These are phyloP conservation scores for Citrullus mucosospermus DNA, from an alignment of 306 rosid species.

Conservation along the genomic window DNA sequence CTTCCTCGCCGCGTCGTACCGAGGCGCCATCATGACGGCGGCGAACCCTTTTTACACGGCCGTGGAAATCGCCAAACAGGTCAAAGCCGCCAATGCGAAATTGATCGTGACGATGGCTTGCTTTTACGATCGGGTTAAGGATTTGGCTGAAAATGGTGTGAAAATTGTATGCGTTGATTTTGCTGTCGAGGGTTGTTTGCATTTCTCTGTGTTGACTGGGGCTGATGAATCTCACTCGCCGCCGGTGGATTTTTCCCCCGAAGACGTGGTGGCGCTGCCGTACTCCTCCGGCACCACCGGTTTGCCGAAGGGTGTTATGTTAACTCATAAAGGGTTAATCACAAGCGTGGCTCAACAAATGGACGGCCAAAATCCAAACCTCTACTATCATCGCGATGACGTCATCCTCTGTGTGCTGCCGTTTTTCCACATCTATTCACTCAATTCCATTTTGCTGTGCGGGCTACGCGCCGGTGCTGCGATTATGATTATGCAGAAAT, in stretches of 20 bases:
- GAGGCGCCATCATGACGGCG: conserved; percentile 46
- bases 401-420: conserved; percentile 61
- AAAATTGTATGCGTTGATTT: conserved; percentile 31
- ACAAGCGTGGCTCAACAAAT: conserved; percentile 65
- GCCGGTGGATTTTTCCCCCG: conserved; percentile 11
- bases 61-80: conserved; percentile 46
- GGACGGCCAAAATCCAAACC: conserved; percentile 73
- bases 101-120: conserved; percentile 32
- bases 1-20: conserved; percentile 46
- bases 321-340: conserved; percentile 66
- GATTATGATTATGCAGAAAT: conserved; percentile 51
- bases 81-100: conserved; percentile 41
- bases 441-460: conserved; percentile 66
- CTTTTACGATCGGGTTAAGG: conserved; percentile 47
- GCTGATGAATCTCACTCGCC: conserved; percentile 16
- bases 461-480: conserved; percentile 54
- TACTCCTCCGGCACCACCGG: conserved; percentile 79
- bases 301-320: conserved; percentile 73
- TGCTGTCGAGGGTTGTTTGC: conserved; percentile 17
- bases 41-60: conserved; percentile 64
- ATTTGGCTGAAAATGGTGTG: neutral
- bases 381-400: conserved; percentile 33
- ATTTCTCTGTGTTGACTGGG: conserved; percentile 33
- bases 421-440: conserved; percentile 58
- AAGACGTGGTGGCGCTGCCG: conserved; percentile 69